Evolutionary conservation across 495 filamentous ascomycete genomes (phyloP), one percentile per base, ranked within the genome.

Genomic region (Friedmanniomyces endolithicus): DNA sequence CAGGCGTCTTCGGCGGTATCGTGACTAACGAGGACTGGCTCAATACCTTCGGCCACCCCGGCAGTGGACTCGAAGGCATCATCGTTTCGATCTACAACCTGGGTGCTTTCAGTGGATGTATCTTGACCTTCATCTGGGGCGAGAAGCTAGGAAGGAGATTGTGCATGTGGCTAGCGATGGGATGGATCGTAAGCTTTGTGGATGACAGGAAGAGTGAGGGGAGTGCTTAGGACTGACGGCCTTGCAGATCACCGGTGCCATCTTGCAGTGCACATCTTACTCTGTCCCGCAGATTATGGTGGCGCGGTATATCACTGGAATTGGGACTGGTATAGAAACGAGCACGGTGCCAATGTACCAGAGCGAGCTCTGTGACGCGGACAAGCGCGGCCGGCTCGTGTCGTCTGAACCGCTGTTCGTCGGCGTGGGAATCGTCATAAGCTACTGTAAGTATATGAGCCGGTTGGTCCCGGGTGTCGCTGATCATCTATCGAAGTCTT

Each of bases 1-100:
- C n/a, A n/a, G n/a, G 74, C 51, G 71, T 76, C 8, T 74, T 77
- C 61, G 71, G 69, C 33, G 75, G 75, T 24, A 72, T 78, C 43
- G 56, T 62, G 29, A 48, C 39, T 2, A 62, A 62, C 56, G 55
- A 70, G 7, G 70, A 76, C 37, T 81, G 75, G 61, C 70, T 78
- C 27, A 53, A 69, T 14, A 66, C 56, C 2, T 63, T 67, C 39
- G 57, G 56, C 23, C 48, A 68, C 45, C 64, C 65, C 0, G 29
- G 43, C 3, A 24, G 52, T 11, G 62, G 48, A 1, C 50, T 64
- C 2, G 57, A 61, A 20, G 65, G 65, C 31, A 68, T 68, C 54
- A 68, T 67, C 44, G 66, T 67, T 14, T 58, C 55, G 6, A 67
- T 67, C 17, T 69, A 69, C 53, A 66, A 69, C 48, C 52, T 69